phyloP scores from a whole-genome alignment of 2,329 filamentous ascomycete species.

The Penicillium sp. region DNA sequence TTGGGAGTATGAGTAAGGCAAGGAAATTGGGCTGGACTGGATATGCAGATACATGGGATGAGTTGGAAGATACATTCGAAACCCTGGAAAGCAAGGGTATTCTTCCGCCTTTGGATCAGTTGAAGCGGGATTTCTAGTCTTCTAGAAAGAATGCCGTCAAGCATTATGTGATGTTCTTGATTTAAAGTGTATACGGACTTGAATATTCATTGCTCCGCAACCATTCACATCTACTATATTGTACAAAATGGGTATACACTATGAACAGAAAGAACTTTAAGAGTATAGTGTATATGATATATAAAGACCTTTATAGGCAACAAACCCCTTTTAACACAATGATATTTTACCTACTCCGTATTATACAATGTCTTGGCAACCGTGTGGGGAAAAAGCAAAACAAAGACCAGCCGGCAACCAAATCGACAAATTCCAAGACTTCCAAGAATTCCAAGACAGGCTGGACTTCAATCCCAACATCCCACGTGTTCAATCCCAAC shows the following conservation, averaged over 20 bases:
- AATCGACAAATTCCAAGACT: neutral
- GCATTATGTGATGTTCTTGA: too few species aligned
- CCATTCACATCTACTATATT: neutral
- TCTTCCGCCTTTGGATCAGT: too few species aligned
- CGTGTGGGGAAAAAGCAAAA: constrained; percentile 25
- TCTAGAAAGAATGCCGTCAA: too few species aligned
- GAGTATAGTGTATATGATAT: neutral
- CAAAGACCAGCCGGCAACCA: neutral
- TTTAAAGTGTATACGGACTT: neutral
- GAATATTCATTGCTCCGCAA: neutral
- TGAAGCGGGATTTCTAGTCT: too few species aligned
- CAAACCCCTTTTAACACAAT: neutral
- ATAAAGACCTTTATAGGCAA: neutral
- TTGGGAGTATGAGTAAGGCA: too few species aligned
- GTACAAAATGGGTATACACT: neutral
- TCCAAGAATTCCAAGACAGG: neutral
- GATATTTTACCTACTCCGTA: neutral
- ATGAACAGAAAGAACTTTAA: neutral
- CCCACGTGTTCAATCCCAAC: neutral
- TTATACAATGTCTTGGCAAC: neutral
- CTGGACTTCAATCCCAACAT: neutral
- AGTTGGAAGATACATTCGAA: too few species aligned
- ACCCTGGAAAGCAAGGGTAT: too few species aligned
- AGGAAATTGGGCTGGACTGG: too few species aligned
- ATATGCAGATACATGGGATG: too few species aligned